Evolutionary conservation across 768 basidiomycete genomes (phyloP), one percentile per base, ranked within the genome.

Genomic region (Coprinellus aureogranulatus): DNA sequence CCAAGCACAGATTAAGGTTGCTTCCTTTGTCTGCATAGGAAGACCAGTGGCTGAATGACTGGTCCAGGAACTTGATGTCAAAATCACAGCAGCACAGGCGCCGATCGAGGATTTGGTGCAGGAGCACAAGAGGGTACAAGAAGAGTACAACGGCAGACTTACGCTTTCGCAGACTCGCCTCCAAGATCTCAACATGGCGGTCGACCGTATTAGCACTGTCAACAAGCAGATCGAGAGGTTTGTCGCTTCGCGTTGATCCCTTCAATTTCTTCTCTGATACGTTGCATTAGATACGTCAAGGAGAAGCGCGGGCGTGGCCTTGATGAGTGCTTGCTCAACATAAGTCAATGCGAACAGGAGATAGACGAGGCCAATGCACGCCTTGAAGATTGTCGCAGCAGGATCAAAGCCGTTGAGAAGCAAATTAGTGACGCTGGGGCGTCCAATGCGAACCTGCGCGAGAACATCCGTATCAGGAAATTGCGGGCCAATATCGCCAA

Each of bases 401-500:
- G 63, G 28, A 81, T 92, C 27, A 75, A 78, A 14, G 76, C 71
- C 22, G 81, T 94, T 16, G 87, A 91, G 65, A 87, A 85, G 66
- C 89, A 94, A 66, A 86, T 94, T 67, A 86, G 85, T 67, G 86
- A 89, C 62, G 82, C 88, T 60, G 87, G 85, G 50, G 84, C 88
- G 37, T 80, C 80, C 11, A 68, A 87, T 47, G 81, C 87, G 25
- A 90, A 87, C 69, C 70, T 92, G 54, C 83, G 89, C 59, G 90
- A 94, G 68, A 99, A 98, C 69, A 75, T 93, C 45, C 84, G 90
- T 3, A 84, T 92, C 54, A 79, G 92, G 57, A 81, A 82, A 65
- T 76, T 92, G 23, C 77, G 79, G 55, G 75, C 78, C 46, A 84
- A 92, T 54, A 89, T 97, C 27, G 76, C 75, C 27, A 76, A 77